Base-by-base conservation (phyloP, 805 yeast genomes). In the Pichia rugopelliculosa region DNA sequence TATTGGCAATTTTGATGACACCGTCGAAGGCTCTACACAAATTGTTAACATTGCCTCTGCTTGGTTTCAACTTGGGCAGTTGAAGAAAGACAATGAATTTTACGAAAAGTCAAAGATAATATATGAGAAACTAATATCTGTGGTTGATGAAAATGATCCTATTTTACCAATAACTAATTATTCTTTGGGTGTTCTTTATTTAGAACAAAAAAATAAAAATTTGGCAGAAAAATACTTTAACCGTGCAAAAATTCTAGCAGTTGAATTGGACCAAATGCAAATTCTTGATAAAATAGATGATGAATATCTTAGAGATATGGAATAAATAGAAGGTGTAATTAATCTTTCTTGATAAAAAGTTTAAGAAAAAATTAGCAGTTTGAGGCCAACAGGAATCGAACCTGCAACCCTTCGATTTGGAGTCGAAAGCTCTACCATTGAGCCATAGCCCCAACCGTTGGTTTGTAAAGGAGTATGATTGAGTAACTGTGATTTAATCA, bases 371-470 rank as follows among this genome's bases (percentile, higher is more conserved):
- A 30, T 30, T n/a, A 30, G 15, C n/a, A 18, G 34, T 30, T 47
- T 53, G 56, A 53, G 56, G 56, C 56, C 53, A 50, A 53, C 56
- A 53, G 56, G 56, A 50, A 53, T 53, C 56, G 56, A 53, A 53
- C 56, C 56, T 53, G 56, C 56, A 50, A 53, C 56, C 56, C 43
- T 53, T 53, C 52, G 56, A 53, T 51, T 77, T 78, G 84, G 84
- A 78, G 80, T 78, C 84, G 79, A 79, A 79, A 76, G 83, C 84
- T 78, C 84, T 78, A 78, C 84, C 84, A 78, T 79, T 78, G 84
- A 78, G 84, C 84, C 83, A 78, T 80, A 79, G 80, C 82, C 73
- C 77, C 80, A 69, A 30, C 34, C 34, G 11, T 26, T 24, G 25
- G n/a, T n/a, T n/a, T n/a, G n/a, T n/a, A n/a, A n/a, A n/a, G n/a